Evolutionary conservation across 768 basidiomycete genomes (phyloP), one percentile per base, ranked within the genome.

Genomic region (Agrocybe chaxingu): DNA sequence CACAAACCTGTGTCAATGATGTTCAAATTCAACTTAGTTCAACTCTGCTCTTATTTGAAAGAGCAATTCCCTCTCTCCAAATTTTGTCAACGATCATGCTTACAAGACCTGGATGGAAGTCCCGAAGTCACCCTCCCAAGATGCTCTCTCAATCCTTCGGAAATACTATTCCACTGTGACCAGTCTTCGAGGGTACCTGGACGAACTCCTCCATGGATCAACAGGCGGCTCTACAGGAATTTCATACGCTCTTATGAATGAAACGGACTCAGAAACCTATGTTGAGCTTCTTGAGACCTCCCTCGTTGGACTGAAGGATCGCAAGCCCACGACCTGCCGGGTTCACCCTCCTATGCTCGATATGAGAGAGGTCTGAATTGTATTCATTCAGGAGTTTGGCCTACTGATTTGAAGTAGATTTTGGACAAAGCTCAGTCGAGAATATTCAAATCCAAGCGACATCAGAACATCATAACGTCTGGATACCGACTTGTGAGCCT

Each of bases 401-500:
- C 34, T 43, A 48, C 43, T 10, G 8, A 11, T 44, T 32, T 29
- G 40, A 30, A 24, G 16, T 42, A 89, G 87, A 62, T 87, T 12
- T 74, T 89, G 43, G 80, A 86, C 48, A 73, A 71, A 51, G 82
- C 80, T 3, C 84, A 87, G 57, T 75, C 75, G 48, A 73, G 68
- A 34, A 63, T 89, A 7, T 76, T 88, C 42, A 62, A 62, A 42
- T 71, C 62, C 19, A 66, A 64, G 34, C 69, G 69, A 31, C 64
- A 73, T 11, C 68, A 71, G 1, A 86, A 89, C 57, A 71, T 90
- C 1, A 76, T 92, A 30, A 84, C 84, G 0, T 55, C 72, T 9
- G 89, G 89, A 2, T 91, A 89, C 63, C 71, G 78, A 30, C 66
- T 77, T 46, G 87, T 84, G 57, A 51, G 77, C 62, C n/a, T n/a